Conservation (phyloP, 306 rosid species). For the Pachyrhizus erosus region DNA sequence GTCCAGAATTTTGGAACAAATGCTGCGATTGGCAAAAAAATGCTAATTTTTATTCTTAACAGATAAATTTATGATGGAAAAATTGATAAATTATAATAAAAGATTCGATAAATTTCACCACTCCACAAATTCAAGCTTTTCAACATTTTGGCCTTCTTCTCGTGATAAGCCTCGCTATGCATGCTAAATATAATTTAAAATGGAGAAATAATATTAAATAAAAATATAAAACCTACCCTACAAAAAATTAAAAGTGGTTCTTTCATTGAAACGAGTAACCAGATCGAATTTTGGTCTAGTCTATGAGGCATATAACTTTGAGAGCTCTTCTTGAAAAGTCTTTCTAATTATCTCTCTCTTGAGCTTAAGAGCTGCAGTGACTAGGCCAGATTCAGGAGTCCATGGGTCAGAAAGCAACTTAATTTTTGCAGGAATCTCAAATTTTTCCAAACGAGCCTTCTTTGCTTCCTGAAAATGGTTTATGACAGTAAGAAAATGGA, state of each 20-base stretch:
- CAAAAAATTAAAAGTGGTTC: neutral
- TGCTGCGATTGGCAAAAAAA: neutral
- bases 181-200: neutral
- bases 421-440: conserved; percentile 87
- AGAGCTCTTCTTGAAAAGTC: conserved; percentile 72
- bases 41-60: neutral
- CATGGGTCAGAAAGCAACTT: conserved; percentile 73
- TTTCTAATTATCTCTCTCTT: conserved; percentile 85
- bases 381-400: conserved; percentile 92
- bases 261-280: conserved; percentile 30
- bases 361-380: conserved; percentile 94
- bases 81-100: neutral
- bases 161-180: conserved; percentile 33
- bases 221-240: conserved; percentile 17
- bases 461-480: conserved; percentile 75
- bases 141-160: conserved; percentile 35
- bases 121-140: conserved; percentile 28
- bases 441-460: conserved; percentile 77
- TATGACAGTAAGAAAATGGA: neutral
- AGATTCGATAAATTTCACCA: conserved; percentile 1
- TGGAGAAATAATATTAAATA: neutral
- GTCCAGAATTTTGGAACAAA: neutral
- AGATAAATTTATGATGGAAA: conserved; percentile 1
- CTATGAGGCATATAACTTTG: conserved; percentile 60
- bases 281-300: conserved; percentile 19